Conservation (phyloP, 768 basidiomycete genomes). For the Suillus discolor region DNA sequence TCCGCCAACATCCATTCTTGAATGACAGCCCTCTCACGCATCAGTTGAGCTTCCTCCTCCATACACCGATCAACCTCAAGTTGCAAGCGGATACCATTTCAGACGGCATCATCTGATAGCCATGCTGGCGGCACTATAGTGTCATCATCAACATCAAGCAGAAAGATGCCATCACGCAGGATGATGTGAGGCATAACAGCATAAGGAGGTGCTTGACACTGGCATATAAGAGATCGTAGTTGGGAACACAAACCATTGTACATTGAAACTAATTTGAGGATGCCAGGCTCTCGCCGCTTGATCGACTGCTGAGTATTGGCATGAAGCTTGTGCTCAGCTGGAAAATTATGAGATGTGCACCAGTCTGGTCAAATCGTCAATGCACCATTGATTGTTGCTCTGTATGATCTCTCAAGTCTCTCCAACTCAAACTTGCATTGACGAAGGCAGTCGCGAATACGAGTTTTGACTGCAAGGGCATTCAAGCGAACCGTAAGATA, state of each 20-base stretch:
- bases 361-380: background rate
- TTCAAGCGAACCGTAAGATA: constrained; percentile 21
- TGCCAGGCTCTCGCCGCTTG: constrained; percentile 29
- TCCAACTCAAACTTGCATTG: constrained; percentile 33
- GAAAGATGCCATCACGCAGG: constrained; percentile 24
- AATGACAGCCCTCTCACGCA: constrained; percentile 20
- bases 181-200: constrained; percentile 28
- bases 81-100: constrained; percentile 18
- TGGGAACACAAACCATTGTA: constrained; percentile 34
- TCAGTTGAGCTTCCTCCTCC: constrained; percentile 28
- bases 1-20: constrained; percentile 31
- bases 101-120: constrained; percentile 21
- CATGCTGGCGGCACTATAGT: constrained; percentile 16
- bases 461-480: constrained; percentile 26
- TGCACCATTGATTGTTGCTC: constrained; percentile 4
- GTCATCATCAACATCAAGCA: constrained; percentile 37
- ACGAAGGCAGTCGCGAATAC: constrained; percentile 21
- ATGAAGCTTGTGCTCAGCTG: constrained; percentile 28
- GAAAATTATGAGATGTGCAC: background rate
- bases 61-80: constrained; percentile 25
- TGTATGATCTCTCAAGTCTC: constrained; percentile 16
- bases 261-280: constrained; percentile 21
- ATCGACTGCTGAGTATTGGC: constrained; percentile 29
- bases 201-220: constrained; percentile 23
- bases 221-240: constrained; percentile 22